Conservation (phyloP, 2,329 filamentous ascomycete genomes). For the Botrytis cinerea region DNA sequence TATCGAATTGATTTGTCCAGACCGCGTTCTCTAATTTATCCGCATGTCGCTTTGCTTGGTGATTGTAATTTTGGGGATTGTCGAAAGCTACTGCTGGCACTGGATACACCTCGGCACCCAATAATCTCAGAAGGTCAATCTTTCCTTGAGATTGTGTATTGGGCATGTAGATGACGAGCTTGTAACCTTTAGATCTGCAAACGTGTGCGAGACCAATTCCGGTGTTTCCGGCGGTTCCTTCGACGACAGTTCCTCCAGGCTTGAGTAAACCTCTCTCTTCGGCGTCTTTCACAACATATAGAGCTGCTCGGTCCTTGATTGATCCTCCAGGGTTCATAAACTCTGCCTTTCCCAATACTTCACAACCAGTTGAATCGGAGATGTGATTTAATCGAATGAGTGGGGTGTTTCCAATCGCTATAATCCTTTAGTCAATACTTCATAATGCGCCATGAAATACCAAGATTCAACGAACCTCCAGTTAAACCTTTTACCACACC, state of each 20-base stretch:
- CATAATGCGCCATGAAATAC: constrained; percentile 14
- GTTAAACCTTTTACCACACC: constrained; percentile 65
- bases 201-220: constrained; percentile 97
- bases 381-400: constrained; percentile 87
- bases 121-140: constrained; percentile 84
- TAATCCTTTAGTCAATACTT: constrained; percentile 26
- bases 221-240: constrained; percentile 96
- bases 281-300: constrained; percentile 91
- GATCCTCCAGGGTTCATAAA: constrained; percentile 98
- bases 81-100: constrained; percentile 96
- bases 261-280: constrained; percentile 82
- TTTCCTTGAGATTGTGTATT: constrained; percentile 98
- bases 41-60: constrained; percentile 90
- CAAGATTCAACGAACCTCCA: constrained; percentile 54
- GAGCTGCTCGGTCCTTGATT: constrained; percentile 93
- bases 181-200: constrained; percentile 88
- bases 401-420: constrained; percentile 96
- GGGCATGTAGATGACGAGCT: constrained; percentile 98
- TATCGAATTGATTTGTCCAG: constrained; percentile 99
- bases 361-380: constrained; percentile 88
- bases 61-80: constrained; percentile 96
- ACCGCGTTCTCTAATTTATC: constrained; percentile 83
- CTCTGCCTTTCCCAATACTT: constrained; percentile 93
- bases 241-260: constrained; percentile 90
- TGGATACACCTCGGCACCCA: constrained; percentile 93